Base-by-base conservation (phyloP, 2,329 filamentous ascomycete species). In the Trichoderma hamatum region DNA sequence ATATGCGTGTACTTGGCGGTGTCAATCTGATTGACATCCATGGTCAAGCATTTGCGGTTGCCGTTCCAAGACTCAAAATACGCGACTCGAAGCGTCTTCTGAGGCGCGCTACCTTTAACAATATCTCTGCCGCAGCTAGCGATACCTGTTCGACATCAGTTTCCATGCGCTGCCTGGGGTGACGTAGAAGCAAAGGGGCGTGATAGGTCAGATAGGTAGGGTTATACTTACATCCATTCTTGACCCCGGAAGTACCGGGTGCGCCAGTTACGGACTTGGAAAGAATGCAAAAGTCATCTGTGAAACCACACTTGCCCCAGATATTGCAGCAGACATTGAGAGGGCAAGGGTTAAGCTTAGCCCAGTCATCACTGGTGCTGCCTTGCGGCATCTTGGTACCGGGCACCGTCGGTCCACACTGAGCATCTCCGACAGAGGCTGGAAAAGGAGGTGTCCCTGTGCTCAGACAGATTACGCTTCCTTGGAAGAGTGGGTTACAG, bases 261-360 rank as follows among this genome's bases (percentile, higher is more conserved):
- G 72, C 71, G 1, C 74, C 75, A 0, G 76, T 78, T 7, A 74
- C 75, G 1, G 68, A 76, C 52, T 73, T 73, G 0, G 75, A 73
- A 68, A 74, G 71, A 3, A 74, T 76, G 30, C 83, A 86, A 71
- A 84, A 84, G 16, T 82, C 82, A 1, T 72, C 71, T 0, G 81
- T 82, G 1, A 78, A 78, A 5, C 83, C 84, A 28, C 84, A 86
- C 59, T 82, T 77, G 0, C 83, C 84, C 76, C 81, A 82, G 21
- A 76, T 74, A 14, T 79, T 77, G 71, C 81, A 83, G 72, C 81
- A 82, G 0, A 76, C 79, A 30, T 82, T 82, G 0, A 84, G 74
- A 0, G 81, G 81, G 69, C 84, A 86, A 0, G 79, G 81, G 70
- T 85, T 86, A 6, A 86, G 73, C 10, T 75, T 72, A 0, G 76